Percentiles rank a stretch among this genome's conserved stretches.
Conservation (phyloP, 1,139 yeast genomes). For the Magnusiomyces ingens region DNA sequence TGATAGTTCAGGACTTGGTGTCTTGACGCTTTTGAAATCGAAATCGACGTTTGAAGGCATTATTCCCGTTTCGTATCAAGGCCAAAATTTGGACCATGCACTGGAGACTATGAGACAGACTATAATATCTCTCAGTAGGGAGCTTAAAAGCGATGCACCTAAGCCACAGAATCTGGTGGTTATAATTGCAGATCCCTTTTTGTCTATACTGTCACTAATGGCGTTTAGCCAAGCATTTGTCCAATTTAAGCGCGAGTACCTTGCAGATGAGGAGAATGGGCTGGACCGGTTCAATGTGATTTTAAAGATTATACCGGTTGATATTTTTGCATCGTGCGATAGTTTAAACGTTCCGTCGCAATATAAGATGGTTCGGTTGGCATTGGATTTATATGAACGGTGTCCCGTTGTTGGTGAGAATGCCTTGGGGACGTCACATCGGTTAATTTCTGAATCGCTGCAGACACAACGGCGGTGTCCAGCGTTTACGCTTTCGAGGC, state of each 20-base stretch:
- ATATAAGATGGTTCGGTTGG: slow-evolving; percentile 42
- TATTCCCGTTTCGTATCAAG: slow-evolving; percentile 12
- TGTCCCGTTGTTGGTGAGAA: slow-evolving; percentile 19
- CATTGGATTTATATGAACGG: slow-evolving; percentile 59
- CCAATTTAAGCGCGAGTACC: slow-evolving; percentile 3
- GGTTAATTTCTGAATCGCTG: background rate
- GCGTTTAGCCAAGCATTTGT: slow-evolving; percentile 12
- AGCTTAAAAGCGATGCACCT: background rate
- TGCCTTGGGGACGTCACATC: background rate
- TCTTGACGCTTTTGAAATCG: slow-evolving; percentile 24
- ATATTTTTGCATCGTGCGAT: slow-evolving; percentile 42
- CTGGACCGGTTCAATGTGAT: background rate
- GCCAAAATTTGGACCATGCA: slow-evolving; percentile 1
- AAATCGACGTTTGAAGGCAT: slow-evolving; percentile 23
- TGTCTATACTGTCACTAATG: slow-evolving; percentile 12
- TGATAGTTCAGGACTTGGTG: slow-evolving; percentile 34
- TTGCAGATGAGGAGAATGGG: background rate
- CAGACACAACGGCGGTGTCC: slow-evolving; percentile 22
- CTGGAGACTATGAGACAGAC: slow-evolving; percentile 3
- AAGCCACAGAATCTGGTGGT: slow-evolving; percentile 6
- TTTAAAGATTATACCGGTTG: slow-evolving; percentile 44
- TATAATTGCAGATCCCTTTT: slow-evolving; percentile 13
- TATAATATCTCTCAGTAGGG: slow-evolving; percentile 1
- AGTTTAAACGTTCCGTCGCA: slow-evolving; percentile 46
- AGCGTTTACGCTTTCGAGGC: slow-evolving; percentile 32